A percentile compares a stretch with the other conserved stretches of the same genome.
Evolutionary conservation across 2,329 filamentous ascomycete species (phyloP).

Genomic region (Myriosclerotinia curreyana): DNA sequence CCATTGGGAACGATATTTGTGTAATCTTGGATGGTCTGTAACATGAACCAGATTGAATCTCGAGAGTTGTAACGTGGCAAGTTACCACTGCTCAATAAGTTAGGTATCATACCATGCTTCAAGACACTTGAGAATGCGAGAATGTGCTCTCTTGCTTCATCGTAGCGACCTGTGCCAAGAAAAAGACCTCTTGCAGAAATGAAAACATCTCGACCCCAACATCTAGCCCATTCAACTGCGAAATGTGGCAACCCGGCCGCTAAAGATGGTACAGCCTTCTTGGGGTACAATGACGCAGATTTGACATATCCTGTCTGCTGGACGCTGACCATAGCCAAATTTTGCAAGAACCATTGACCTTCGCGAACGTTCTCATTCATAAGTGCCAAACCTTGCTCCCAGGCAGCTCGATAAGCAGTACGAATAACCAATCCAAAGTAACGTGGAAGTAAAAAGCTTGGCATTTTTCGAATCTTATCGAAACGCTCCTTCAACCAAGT

Average conservation of each 20-base stretch:
- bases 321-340: constrained; percentile 83
- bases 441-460: constrained; percentile 83
- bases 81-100: constrained; percentile 81
- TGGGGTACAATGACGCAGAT: constrained; percentile 86
- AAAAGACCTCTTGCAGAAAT: constrained; percentile 92
- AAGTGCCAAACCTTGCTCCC: constrained; percentile 72
- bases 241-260: constrained; percentile 95
- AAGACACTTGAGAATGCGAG: constrained; percentile 91
- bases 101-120: constrained; percentile 98
- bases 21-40: constrained; percentile 95
- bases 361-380: constrained; percentile 74
- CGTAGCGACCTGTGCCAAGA: constrained; percentile 82
- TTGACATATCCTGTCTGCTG: constrained; percentile 88
- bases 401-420: constrained; percentile 81
- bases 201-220: constrained; percentile 96
- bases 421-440: constrained; percentile 90
- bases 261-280: constrained; percentile 78
- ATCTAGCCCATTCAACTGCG: constrained; percentile 87
- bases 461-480: constrained; percentile 78
- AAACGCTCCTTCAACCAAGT: constrained; percentile 82
- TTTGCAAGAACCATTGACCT: constrained; percentile 86
- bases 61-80: constrained; percentile 90
- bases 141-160: constrained; percentile 90
- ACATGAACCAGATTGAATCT: constrained; percentile 96
- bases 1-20: constrained; percentile 77